Conservation (phyloP, 257 asterid species). For the Nicotiana sylvestris region DNA sequence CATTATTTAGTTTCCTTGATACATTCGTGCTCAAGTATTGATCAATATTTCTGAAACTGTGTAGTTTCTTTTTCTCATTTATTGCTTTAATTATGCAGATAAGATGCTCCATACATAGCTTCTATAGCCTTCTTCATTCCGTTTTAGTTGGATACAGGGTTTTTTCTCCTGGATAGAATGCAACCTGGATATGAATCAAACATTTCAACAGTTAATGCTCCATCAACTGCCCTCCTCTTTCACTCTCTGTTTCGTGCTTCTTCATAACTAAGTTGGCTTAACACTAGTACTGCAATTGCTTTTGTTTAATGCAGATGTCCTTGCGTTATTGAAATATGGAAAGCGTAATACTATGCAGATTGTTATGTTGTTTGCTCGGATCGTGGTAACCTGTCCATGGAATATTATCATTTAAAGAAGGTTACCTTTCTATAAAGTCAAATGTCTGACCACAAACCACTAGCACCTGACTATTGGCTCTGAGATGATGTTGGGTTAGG, state of each 20-base stretch:
- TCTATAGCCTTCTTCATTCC: not conserved
- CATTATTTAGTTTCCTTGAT: not conserved
- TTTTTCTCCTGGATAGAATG: not conserved
- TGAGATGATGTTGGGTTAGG: slow-evolving; percentile 1
- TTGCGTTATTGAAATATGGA: not conserved
- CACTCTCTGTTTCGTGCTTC: not conserved
- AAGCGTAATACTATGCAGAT: not conserved
- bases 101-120: not conserved
- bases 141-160: not conserved
- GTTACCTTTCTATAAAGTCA: not conserved
- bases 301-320: not conserved
- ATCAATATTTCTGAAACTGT: not conserved
- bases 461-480: not conserved
- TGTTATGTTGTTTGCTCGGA: not conserved
- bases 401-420: not conserved
- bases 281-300: not conserved
- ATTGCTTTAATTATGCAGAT: not conserved
- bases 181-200: not conserved
- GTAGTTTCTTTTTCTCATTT: not conserved
- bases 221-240: not conserved
- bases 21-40: not conserved
- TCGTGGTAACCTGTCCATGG: not conserved
- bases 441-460: not conserved
- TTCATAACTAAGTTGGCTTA: not conserved
- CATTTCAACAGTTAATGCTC: not conserved